Evolutionary conservation across 148 eudicot species (phyloP).

Genomic region (Bassia scoparia): DNA sequence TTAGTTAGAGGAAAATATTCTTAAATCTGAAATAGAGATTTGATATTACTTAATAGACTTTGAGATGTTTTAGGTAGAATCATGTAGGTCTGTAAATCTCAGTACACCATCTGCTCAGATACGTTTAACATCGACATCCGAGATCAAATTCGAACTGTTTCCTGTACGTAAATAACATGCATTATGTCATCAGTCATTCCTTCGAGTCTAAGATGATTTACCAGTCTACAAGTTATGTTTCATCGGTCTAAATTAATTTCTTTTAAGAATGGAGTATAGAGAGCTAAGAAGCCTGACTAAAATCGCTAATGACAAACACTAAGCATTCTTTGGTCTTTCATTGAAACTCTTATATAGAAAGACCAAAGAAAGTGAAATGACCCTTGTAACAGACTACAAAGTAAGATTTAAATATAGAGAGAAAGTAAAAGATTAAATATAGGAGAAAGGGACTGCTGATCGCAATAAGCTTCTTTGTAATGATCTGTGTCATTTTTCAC

Average conservation of each 20-base stretch:
- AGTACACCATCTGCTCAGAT: background rate
- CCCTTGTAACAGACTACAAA: background rate
- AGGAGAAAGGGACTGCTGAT: no score
- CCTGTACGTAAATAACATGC: background rate
- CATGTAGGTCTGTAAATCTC: background rate
- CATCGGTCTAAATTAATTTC: background rate
- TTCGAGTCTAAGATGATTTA: background rate
- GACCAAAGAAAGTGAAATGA: background rate
- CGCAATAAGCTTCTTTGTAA: conserved; percentile 6
- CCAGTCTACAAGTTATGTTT: background rate
- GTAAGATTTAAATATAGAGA: no score
- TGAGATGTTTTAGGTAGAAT: conserved; percentile 14
- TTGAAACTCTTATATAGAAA: conserved; percentile 6
- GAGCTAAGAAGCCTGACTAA: background rate
- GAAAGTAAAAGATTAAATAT: no score
- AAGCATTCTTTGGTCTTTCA: background rate
- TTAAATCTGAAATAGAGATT: background rate
- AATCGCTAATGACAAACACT: background rate
- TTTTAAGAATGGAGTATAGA: background rate
- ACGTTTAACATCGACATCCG: conserved; percentile 5
- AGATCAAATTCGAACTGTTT: background rate
- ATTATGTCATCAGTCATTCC: background rate
- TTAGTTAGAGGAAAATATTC: background rate
- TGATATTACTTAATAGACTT: conserved; percentile 10
- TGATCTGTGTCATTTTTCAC: background rate